Evolutionary conservation across 306 rosid species (phyloP).

Genomic region (Trichosanthes cucumerina): DNA sequence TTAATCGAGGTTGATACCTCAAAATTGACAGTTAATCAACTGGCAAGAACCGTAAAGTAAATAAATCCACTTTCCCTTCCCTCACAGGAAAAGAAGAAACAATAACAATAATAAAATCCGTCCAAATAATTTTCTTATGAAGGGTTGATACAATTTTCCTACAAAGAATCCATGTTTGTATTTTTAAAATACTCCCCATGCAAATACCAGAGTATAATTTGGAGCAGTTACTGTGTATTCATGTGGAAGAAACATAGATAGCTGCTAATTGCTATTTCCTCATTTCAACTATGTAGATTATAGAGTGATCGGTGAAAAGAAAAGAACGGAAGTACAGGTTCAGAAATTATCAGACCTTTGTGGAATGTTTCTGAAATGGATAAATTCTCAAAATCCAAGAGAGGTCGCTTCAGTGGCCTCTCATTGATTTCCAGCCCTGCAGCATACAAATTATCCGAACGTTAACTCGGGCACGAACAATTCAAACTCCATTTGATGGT

Average conservation of each 20-base stretch:
- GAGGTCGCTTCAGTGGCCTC: conserved; percentile 68
- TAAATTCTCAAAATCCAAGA: conserved; percentile 60
- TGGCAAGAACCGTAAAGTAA: background rate
- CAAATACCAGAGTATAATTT: background rate
- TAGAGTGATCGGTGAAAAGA: background rate
- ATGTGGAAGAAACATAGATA: background rate
- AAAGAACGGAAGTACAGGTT: background rate
- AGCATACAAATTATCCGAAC: background rate
- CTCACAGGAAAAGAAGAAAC: background rate
- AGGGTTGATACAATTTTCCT: background rate
- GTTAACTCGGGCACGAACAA: background rate
- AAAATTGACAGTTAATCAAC: background rate
- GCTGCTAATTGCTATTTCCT: background rate
- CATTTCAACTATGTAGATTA: background rate
- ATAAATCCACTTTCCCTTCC: background rate
- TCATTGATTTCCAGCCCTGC: conserved; percentile 84
- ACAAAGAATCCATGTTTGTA: background rate
- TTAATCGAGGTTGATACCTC: background rate
- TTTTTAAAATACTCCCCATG: background rate
- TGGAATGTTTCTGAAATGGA: conserved; percentile 41
- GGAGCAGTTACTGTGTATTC: background rate
- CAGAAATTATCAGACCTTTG: conserved; percentile 30
- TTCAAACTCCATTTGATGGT: background rate
- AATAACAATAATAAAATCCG: background rate
- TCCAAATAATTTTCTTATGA: background rate